A percentile compares a stretch with the other conserved stretches of the same genome.
These are phyloP conservation scores for Tympanopsis confertula DNA, from an alignment of 2,329 filamentous ascomycete species.

Conservation along the genomic window DNA sequence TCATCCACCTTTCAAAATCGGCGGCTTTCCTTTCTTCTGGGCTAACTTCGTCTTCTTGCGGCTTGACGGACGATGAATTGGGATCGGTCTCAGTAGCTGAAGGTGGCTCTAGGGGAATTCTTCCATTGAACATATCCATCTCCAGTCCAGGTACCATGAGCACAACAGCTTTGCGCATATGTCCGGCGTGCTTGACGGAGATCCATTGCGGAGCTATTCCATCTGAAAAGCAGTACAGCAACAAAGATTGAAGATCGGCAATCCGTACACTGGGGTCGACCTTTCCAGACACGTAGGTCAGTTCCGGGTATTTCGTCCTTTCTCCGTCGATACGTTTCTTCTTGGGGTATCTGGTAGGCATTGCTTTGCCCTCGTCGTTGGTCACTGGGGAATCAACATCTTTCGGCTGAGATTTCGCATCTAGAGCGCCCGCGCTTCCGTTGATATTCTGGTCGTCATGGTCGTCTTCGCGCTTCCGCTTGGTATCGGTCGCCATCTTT, in stretches of 20 bases:
- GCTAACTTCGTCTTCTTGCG: conserved; percentile 4
- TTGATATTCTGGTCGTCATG: too few species aligned
- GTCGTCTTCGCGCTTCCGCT: conserved; percentile 8
- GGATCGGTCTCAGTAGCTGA: conserved; percentile 2
- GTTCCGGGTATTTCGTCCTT: conserved; percentile 41
- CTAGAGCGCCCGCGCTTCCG: too few species aligned
- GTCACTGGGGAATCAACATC: conserved; percentile 33
- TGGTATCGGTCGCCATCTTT: too few species aligned
- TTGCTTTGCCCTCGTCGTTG: conserved; percentile 51
- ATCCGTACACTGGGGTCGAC: conserved; percentile 52
- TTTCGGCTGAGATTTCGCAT: conserved; percentile 35
- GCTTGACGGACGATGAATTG: conserved; percentile 1
- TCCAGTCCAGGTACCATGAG: conserved; percentile 90
- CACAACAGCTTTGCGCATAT: conserved; percentile 69
- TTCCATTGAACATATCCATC: conserved; percentile 71
- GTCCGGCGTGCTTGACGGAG: conserved; percentile 45
- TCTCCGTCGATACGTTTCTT: not conserved
- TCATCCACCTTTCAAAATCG: conserved; percentile 9
- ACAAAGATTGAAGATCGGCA: conserved; percentile 48
- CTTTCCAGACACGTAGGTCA: conserved; percentile 39
- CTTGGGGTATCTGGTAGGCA: conserved; percentile 37
- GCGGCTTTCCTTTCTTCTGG: conserved; percentile 4
- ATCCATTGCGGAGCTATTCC: conserved; percentile 55
- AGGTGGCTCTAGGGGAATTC: conserved; percentile 28
- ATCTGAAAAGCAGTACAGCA: conserved; percentile 58